Base-by-base conservation (phyloP, 352 stramenopile species). In the Hyaloperonospora brassicae region DNA sequence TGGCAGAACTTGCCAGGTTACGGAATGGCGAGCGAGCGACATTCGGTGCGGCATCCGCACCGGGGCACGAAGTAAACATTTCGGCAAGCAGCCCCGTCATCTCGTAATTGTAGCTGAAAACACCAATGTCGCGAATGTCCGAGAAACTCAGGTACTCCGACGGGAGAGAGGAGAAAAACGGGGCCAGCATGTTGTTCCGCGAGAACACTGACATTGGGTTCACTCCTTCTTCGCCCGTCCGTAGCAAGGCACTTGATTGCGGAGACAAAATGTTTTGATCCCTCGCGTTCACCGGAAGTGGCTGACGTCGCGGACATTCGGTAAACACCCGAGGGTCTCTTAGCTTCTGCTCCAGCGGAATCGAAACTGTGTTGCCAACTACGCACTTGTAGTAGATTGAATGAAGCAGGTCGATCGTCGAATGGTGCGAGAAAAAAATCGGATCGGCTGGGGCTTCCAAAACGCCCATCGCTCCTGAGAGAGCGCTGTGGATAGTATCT, bases 381-480 rank as follows among this genome's bases (percentile, higher is more conserved):
- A 76, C 61, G 39, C 84, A 95, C 47, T 95, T 83, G 66, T 87
- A 79, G 68, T 80, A 93, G 52, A 93, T 89, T 9, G 79, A 84
- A 64, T 93, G 84, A 31, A 95, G 62, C 42, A 93, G 54, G 52
- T 95, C 84, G 49, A 95, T 70, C n/a, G 74, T 66, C 24, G 83
- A 68, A 64, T 95, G 84, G 50, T 95, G 84, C 27, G 83, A 93
- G 50, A 74, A 95, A 68, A 95, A 95, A 50, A 95, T 91, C 6
- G 83, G 83, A 31, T 95, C 84, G 1, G 81, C 73, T 2, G 84
- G 78, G 11, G 84, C 78, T 62, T 92, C 78, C 44, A 93, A 57
- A 40, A 79, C 50, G 22, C 64, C 69, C 83, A 95, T 93, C 36
- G 70, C 69, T 5, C 81, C 84, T 2, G 47, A 66, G 0, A 95